Conservation (phyloP, 495 filamentous ascomycete genomes). For the Daldinia childiae region DNA sequence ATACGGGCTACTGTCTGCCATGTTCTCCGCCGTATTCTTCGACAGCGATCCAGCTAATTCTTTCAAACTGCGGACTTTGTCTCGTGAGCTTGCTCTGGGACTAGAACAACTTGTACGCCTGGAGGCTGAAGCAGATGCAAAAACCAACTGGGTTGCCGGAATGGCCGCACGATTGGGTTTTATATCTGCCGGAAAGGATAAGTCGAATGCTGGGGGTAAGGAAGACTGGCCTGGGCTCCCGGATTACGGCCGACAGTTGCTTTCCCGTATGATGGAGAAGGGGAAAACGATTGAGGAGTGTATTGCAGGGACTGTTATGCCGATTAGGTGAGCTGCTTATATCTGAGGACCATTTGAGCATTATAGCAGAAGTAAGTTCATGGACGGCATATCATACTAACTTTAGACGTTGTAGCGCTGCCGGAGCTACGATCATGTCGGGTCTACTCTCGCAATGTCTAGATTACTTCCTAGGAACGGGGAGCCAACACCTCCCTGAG, state of each 20-base stretch:
- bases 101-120: constrained; percentile 69
- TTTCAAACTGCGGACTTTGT: constrained; percentile 65
- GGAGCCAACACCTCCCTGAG: constrained; percentile 62
- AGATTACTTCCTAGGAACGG: constrained; percentile 73
- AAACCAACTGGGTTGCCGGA: constrained; percentile 63
- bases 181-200: constrained; percentile 25
- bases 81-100: constrained; percentile 65
- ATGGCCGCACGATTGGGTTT: constrained; percentile 52
- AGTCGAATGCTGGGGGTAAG: constrained; percentile 46
- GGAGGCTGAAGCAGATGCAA: constrained; percentile 67
- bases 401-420: constrained; percentile 10
- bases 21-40: constrained; percentile 63
- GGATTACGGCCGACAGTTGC: constrained; percentile 73
- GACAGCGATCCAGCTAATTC: constrained; percentile 55
- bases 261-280: constrained; percentile 68
- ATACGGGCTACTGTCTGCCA: constrained; percentile 70
- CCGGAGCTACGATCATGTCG: constrained; percentile 27
- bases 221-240: constrained; percentile 57
- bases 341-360: neutral
- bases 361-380: neutral
- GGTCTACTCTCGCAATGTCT: constrained; percentile 72
- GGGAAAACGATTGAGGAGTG: constrained; percentile 68
- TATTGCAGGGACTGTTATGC: constrained; percentile 71
- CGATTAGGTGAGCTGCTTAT: constrained; percentile 53
- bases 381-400: constrained; percentile 57